Conservation (phyloP, 176 grass and related monocot species). For the Oryza glumipatula region DNA sequence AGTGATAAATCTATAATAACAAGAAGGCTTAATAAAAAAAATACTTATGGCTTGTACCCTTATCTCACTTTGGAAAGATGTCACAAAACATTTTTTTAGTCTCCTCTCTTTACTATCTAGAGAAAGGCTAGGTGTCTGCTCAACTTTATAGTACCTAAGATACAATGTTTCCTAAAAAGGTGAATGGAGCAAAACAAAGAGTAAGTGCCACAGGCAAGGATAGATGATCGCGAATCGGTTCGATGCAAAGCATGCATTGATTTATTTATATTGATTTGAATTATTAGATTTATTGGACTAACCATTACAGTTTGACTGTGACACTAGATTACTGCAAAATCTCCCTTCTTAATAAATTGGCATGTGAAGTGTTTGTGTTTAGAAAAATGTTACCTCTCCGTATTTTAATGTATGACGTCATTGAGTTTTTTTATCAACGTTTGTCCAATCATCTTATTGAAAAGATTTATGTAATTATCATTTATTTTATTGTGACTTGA, state of each 20-base stretch:
- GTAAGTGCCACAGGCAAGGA: conserved; percentile 21
- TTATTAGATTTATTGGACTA: conserved; percentile 7
- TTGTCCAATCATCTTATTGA: too few species aligned
- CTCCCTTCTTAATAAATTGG: background rate
- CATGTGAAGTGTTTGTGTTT: background rate
- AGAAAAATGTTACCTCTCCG: background rate
- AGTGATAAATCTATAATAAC: conserved; percentile 5
- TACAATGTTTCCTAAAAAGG: conserved; percentile 31
- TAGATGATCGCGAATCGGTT: background rate
- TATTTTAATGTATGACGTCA: too few species aligned
- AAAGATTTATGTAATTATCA: too few species aligned
- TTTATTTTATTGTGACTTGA: too few species aligned
- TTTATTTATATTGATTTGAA: background rate
- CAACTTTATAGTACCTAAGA: conserved; percentile 35
- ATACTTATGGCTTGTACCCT: conserved; percentile 16
- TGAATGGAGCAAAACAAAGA: conserved; percentile 24
- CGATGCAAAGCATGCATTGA: conserved; percentile 17
- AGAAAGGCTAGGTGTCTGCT: background rate
- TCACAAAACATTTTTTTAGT: background rate
- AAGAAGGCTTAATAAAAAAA: conserved; percentile 22
- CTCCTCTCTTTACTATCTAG: conserved; percentile 14
- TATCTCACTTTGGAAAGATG: conserved; percentile 48
- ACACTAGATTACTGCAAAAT: background rate
- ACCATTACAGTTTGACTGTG: background rate
- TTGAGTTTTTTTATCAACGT: too few species aligned